Percentiles rank a stretch among this genome's conserved stretches.
Conservation (phyloP, 345 rosid genomes). For the Populus tremula region DNA sequence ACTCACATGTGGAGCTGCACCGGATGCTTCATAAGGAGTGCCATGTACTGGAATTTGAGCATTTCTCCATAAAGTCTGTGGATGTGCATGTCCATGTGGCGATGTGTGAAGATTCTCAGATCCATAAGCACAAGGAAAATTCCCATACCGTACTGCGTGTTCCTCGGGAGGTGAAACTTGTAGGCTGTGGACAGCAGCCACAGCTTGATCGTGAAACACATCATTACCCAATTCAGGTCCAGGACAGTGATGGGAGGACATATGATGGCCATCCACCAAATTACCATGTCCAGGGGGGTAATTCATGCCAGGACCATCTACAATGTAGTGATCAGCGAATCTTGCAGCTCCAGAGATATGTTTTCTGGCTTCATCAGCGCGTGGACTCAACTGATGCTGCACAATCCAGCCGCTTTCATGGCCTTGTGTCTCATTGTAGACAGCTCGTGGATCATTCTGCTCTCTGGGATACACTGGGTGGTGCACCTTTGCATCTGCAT, state of each 20-base stretch:
- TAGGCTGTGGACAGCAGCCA: slow-evolving; percentile 36
- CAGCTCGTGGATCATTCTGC: slow-evolving; percentile 43
- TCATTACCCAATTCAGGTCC: slow-evolving; percentile 63
- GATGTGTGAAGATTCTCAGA: slow-evolving; percentile 48
- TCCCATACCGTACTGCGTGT: slow-evolving; percentile 47
- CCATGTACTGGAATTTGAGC: slow-evolving; percentile 50
- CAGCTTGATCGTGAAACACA: slow-evolving; percentile 57
- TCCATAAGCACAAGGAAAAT: slow-evolving; percentile 57
- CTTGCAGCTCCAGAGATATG: slow-evolving; percentile 59
- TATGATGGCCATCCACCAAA: slow-evolving; percentile 50
- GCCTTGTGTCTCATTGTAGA: slow-evolving; percentile 46
- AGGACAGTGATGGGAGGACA: slow-evolving; percentile 45
- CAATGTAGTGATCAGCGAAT: slow-evolving; percentile 54
- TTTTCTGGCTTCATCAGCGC: slow-evolving; percentile 62
- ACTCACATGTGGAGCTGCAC: slow-evolving; percentile 45
- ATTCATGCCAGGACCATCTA: slow-evolving; percentile 61
- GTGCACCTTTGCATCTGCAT: slow-evolving; percentile 55
- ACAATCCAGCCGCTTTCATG: slow-evolving; percentile 78
- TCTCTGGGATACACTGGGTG: slow-evolving; percentile 51
- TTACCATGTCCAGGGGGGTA: slow-evolving; percentile 54
- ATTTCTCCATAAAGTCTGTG: slow-evolving; percentile 64
- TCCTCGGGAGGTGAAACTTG: slow-evolving; percentile 56
- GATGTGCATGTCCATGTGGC: slow-evolving; percentile 52
- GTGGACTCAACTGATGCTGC: slow-evolving; percentile 61
- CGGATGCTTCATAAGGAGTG: slow-evolving; percentile 47